Conservation (phyloP, 1,139 yeast genomes). For the Magnusiomyces clavatus region DNA sequence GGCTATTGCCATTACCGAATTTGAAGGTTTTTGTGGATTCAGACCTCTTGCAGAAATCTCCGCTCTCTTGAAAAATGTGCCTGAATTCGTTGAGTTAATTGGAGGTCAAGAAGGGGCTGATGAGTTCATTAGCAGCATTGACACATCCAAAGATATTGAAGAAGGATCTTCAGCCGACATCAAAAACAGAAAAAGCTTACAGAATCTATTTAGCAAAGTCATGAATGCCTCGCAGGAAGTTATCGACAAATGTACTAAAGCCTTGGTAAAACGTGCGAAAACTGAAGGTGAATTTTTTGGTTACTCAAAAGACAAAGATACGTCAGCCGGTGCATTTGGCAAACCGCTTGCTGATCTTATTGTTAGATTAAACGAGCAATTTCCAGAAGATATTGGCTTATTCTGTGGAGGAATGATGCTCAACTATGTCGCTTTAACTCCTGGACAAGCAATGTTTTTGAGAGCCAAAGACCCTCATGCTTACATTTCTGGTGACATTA, state of each 20-base stretch:
- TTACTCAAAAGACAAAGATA: neutral
- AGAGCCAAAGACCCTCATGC: slow-evolving; percentile 98
- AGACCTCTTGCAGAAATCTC: slow-evolving; percentile 79
- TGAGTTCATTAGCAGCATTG: slow-evolving; percentile 35
- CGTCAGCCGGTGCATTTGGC: slow-evolving; percentile 1
- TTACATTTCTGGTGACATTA: slow-evolving; percentile 90
- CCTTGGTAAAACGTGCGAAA: slow-evolving; percentile 56
- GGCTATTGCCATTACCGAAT: slow-evolving; percentile 94
- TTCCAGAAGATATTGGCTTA: slow-evolving; percentile 88
- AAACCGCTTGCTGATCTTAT: slow-evolving; percentile 55
- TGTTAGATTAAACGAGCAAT: slow-evolving; percentile 70
- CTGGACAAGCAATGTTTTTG: slow-evolving; percentile 97
- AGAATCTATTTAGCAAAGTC: slow-evolving; percentile 65
- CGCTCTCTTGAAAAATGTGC: slow-evolving; percentile 55
- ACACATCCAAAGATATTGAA: slow-evolving; percentile 34
- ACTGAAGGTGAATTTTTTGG: slow-evolving; percentile 30
- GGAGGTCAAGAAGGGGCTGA: slow-evolving; percentile 48
- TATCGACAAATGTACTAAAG: slow-evolving; percentile 49
- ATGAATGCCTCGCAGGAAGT: slow-evolving; percentile 64
- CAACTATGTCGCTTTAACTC: slow-evolving; percentile 70
- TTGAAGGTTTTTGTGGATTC: slow-evolving; percentile 97
- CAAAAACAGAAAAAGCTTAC: slow-evolving; percentile 56
- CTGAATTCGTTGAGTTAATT: slow-evolving; percentile 66
- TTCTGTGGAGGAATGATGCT: slow-evolving; percentile 92
- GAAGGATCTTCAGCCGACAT: slow-evolving; percentile 37